Conservation (phyloP, 2,329 filamentous ascomycete genomes). For the Calycina herbarum region DNA sequence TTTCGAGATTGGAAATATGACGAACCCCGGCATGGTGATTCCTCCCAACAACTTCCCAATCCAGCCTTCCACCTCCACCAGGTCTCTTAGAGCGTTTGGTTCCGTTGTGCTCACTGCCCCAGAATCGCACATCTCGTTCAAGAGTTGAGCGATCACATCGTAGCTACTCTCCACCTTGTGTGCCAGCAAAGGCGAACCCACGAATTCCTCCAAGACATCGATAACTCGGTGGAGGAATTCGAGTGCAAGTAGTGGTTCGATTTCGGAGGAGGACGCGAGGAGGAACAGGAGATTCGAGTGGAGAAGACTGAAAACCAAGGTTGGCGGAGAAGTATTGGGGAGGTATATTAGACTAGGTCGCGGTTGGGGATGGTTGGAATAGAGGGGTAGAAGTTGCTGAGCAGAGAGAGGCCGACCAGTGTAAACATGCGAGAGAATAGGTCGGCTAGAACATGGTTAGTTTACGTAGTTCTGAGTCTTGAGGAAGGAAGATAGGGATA, state of each 20-base stretch:
- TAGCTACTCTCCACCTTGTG: slow-evolving; percentile 87
- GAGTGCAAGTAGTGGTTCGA: slow-evolving; percentile 84
- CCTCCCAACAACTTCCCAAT: slow-evolving; percentile 86
- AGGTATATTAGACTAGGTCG: slow-evolving; percentile 86
- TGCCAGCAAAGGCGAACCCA: slow-evolving; percentile 82
- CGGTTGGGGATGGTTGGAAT: slow-evolving; percentile 77
- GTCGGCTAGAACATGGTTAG: slow-evolving; percentile 41
- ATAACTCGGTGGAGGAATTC: slow-evolving; percentile 93
- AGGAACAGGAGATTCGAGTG: slow-evolving; percentile 87
- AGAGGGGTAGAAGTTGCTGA: slow-evolving; percentile 76
- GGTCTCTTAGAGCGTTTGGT: slow-evolving; percentile 85
- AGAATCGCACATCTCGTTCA: slow-evolving; percentile 95
- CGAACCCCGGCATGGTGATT: slow-evolving; percentile 76
- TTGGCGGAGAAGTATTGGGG: slow-evolving; percentile 77
- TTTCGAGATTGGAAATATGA: slow-evolving; percentile 21
- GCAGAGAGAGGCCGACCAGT: slow-evolving; percentile 77
- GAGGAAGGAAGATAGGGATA: slow-evolving; percentile 15
- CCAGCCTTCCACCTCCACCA: slow-evolving; percentile 88
- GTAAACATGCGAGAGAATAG: slow-evolving; percentile 88
- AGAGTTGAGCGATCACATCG: slow-evolving; percentile 88
- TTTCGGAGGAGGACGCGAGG: slow-evolving; percentile 80
- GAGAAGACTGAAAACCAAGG: slow-evolving; percentile 82
- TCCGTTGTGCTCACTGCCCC: slow-evolving; percentile 89
- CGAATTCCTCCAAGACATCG: slow-evolving; percentile 91
- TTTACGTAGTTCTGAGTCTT: slow-evolving; percentile 9